Evolutionary conservation across 768 basidiomycete species (phyloP).

Genomic region (Rhizopogon vinicolor): DNA sequence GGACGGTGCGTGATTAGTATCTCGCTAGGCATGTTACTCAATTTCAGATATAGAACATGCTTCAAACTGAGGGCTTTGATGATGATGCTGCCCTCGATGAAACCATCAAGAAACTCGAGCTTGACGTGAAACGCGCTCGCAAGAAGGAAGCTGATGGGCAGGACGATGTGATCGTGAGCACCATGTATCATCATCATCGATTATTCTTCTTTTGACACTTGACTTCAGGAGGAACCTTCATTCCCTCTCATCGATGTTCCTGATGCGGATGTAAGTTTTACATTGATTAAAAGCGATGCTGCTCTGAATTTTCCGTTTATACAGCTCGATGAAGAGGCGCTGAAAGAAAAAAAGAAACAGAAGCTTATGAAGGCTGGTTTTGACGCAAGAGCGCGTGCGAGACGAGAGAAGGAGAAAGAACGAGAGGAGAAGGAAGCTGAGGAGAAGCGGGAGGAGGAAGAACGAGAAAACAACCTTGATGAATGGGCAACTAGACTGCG

Average conservation of each 20-base stretch:
- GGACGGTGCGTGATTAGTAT: conserved; percentile 44
- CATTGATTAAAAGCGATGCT: not conserved
- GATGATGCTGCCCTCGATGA: conserved; percentile 77
- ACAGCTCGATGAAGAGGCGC: conserved; percentile 81
- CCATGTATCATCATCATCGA: not conserved
- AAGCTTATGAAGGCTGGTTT: conserved; percentile 89
- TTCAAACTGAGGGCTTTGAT: conserved; percentile 68
- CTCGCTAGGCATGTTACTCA: not conserved
- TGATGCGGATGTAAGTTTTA: conserved; percentile 71
- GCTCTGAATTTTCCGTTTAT: not conserved
- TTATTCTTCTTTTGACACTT: not conserved
- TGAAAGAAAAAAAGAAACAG: conserved; percentile 95
- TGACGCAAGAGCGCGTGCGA: conserved; percentile 80
- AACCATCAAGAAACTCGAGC: conserved; percentile 82
- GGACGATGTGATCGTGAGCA: conserved; percentile 52
- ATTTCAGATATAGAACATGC: conserved; percentile 38
- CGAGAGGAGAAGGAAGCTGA: conserved; percentile 60
- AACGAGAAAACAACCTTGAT: conserved; percentile 62
- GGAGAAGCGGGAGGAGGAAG: conserved; percentile 63
- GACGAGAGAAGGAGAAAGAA: conserved; percentile 86
- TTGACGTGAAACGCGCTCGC: conserved; percentile 65
- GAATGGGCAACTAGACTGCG: conserved; percentile 75
- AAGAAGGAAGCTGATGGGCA: conserved; percentile 78
- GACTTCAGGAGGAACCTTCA: conserved; percentile 65
- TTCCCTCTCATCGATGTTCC: conserved; percentile 92